Base-by-base conservation (phyloP, 768 basidiomycete species). In the Leucosporidium scottii region DNA sequence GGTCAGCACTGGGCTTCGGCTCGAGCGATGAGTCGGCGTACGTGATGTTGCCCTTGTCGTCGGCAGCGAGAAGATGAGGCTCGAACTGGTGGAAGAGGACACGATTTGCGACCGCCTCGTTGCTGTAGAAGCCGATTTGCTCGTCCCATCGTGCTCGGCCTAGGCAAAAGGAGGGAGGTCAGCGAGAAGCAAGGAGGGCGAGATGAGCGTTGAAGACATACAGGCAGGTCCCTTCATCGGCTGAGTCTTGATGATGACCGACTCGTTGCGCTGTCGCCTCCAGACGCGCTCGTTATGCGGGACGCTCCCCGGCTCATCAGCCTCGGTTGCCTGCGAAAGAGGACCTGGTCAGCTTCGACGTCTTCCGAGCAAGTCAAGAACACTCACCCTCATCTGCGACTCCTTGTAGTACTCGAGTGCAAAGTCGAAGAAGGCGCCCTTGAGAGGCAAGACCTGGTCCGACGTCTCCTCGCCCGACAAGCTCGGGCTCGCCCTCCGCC, bases 351-450 rank as follows among this genome's bases (percentile, higher is more conserved):
- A 66, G 59, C 69, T 53, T 44, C 59, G n/a, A 72, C 67, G 67
- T 3, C 27, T 44, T n/a, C 30, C 20, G 63, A 57, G 15, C 51
- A 47, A 39, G 18, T 60, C 66, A 25, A 31, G 50, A 44, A 8
- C 74, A 73, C 85, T 75, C 77, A 94, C 93, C 82, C 91, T 87
- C 94, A 99, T 98, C 78, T 99, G 96, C 4, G 94, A 92, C 77
- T 97, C 93, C 70, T 89, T 92, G 81, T 97, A 99, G 77, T 98
- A 98, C 76, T 98, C 93, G 75, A 86, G 85, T 67, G 92, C 92
- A 90, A 92, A 97, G 75, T 97, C 94, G 76, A 88, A 99, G 80
- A 90, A 94, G 13, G 85, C 82, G 76, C 91, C 93, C 79, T 90
- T 91, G 74, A 99, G 78, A 0, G 96, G 96, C 30, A 70, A 65